Evolutionary conservation across 2,329 filamentous ascomycete species (phyloP), one percentile per base, ranked within the genome.

Genomic region (Sporothrix pallida): DNA sequence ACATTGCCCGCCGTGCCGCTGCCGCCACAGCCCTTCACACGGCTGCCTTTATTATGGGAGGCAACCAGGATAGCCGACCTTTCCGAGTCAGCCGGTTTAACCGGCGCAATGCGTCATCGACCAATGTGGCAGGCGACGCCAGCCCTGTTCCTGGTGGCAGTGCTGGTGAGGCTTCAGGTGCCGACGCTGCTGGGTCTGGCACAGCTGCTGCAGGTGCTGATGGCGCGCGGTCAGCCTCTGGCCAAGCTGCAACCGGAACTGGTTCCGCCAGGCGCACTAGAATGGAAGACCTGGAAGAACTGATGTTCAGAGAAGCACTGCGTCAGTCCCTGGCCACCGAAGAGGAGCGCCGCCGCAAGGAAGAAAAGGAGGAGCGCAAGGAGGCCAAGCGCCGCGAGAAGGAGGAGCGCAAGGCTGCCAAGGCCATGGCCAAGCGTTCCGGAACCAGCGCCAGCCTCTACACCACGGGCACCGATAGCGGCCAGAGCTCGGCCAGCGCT

Each of bases 251-350:
- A 7, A 31, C 80, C 2, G 77, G 31, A 4, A n/a, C 60, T 13
- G n/a, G 17, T 78, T 73, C 60, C 75, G 62, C 78, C 72, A 78
- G 85, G 74, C 81, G 86, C 63, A 81, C 80, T 73, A 87, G 93
- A 44, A 89, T 97, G 80, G 93, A 97, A 26, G 95, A 98, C 77
- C 87, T 98, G 0, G 96, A 99, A 80, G 95, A 97, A 68, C 93
- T 99, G 85, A 99, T 99, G 96, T 94, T 98, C 86, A 94, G 96
- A 87, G 96, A 99, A 81, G 96, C 96, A 0, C 97, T 99, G 67
- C 88, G 96, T 54, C 82, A 97, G 44, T 97, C 94, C 67, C 85
- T 99, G n/a, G 94, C 92, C 0, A 91, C 93, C 0, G 96, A 99
- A 80, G 95, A 98, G 79, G 95, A 98, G 58, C 89, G 95, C n/a